Conservation (phyloP, 768 basidiomycete species). For the Myochromella boudieri region DNA sequence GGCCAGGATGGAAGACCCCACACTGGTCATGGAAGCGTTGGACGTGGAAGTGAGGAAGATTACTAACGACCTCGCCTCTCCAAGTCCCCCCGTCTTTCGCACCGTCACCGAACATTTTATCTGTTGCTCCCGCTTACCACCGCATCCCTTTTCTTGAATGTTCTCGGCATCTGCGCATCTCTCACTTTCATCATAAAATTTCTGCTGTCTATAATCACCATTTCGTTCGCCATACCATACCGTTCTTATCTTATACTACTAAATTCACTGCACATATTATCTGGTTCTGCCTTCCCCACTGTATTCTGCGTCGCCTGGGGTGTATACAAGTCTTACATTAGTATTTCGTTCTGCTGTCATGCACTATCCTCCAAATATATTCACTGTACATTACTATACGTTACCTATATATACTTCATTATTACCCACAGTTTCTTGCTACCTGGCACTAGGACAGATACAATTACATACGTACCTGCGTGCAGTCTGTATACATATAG, state of each 20-base stretch:
- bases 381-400: constrained; percentile 11
- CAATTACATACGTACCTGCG: too few relatives aligned
- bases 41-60: constrained; percentile 30
- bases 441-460: too few relatives aligned
- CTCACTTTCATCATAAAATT: constrained; percentile 5
- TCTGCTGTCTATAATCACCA: constrained; percentile 10
- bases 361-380: constrained; percentile 7
- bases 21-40: constrained; percentile 38
- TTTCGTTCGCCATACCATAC: constrained; percentile 18
- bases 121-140: not conserved
- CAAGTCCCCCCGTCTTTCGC: not conserved
- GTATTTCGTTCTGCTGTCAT: constrained; percentile 3
- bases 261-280: constrained; percentile 19
- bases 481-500: constrained; percentile 7
- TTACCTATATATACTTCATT: constrained; percentile 5
- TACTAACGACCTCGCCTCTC: constrained; percentile 11
- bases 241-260: constrained; percentile 12
- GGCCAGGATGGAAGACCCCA: constrained; percentile 39
- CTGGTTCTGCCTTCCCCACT: not conserved
- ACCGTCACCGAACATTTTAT: constrained; percentile 1
- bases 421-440: not conserved
- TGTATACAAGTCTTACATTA: constrained; percentile 7
- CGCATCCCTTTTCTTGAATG: constrained; percentile 5
- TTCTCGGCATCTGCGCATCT: not conserved
- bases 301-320: not conserved